Evolutionary conservation across 106 monocot species (phyloP).

Genomic region (Allium cepa): DNA sequence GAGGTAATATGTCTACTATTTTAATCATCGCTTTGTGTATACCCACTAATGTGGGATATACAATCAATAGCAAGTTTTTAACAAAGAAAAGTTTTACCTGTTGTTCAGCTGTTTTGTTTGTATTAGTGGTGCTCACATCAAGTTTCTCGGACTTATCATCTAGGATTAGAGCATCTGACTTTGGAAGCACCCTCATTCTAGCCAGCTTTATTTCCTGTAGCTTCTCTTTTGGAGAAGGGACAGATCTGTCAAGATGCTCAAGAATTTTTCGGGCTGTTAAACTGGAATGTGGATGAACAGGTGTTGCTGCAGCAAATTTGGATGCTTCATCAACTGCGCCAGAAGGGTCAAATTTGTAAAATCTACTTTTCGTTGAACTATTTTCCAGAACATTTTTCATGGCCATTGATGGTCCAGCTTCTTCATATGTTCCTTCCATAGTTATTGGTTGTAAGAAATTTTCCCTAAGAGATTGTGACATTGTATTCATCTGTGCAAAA

Average conservation of each 20-base stretch:
- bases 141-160: constrained; percentile 5
- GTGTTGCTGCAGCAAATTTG: not conserved
- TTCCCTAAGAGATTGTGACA: constrained; percentile 9
- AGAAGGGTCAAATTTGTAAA: not conserved
- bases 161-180: not conserved
- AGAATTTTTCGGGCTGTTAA: constrained; percentile 43
- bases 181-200: constrained; percentile 7
- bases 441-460: constrained; percentile 1
- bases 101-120: constrained; percentile 1
- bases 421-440: not conserved
- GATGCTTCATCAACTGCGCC: constrained; percentile 8
- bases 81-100: not conserved
- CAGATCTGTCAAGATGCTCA: constrained; percentile 42
- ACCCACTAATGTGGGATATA: too few species aligned
- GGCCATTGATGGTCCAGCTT: constrained; percentile 1
- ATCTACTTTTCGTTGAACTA: constrained; percentile 1
- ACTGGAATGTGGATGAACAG: constrained; percentile 41
- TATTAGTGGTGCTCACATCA: constrained; percentile 1
- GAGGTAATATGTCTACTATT: too few species aligned
- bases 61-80: too few species aligned
- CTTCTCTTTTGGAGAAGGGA: constrained; percentile 34
- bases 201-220: constrained; percentile 15
- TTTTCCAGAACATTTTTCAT: not conserved
- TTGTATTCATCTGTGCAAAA: constrained; percentile 2
- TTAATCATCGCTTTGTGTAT: too few species aligned